Base-by-base conservation (phyloP, 2,329 filamentous ascomycete genomes). In the Didymella segeticola region DNA sequence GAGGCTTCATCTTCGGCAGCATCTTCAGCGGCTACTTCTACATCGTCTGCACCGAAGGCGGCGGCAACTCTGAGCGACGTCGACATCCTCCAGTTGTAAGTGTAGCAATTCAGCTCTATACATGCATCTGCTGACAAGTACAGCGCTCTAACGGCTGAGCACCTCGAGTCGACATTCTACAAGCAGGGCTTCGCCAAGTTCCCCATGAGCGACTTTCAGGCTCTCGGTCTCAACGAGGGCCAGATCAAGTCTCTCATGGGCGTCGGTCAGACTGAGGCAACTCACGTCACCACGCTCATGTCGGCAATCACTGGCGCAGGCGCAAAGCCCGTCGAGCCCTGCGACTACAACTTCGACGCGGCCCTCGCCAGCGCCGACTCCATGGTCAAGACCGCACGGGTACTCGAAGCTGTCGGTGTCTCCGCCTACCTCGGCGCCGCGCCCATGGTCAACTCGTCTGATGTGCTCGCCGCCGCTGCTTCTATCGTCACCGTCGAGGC, bases 91-190 rank as follows among this genome's bases (percentile, higher is more conserved):
- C 78, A 82, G 75, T 83, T 82, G 80, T 83, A 71, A 67, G 79
- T 70, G 17, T 10, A 38, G 4, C n/a, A 2, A 9, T 14, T 15
- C 20, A 15, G 15, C 6, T n/a, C 8, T 9, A 61, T 67, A 68
- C 17, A 36, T 41, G 56, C 17, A 31, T 62, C 60, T 43, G 25
- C 71, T 75, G 65, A 75, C 76, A 72, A 37, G 5, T 27, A n/a
- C 47, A 88, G 86, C 69, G 88, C 88, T 58, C 78, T 90, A 50
- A 90, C 88, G 5, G 80, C 90, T 38, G 89, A 92, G 76, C 86
- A 89, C 76, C 86, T 91, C 66, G 89, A 91, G 77, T 81, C 86
- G 20, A 79, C 82, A 49, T 91, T 90, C 76, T 91, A 92, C 80
- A 80, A 83, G 63, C 81, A 89, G 69, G 88, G 87, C 30, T 89